Conservation (phyloP, 2,329 filamentous ascomycete genomes). For the Nemania sp. region DNA sequence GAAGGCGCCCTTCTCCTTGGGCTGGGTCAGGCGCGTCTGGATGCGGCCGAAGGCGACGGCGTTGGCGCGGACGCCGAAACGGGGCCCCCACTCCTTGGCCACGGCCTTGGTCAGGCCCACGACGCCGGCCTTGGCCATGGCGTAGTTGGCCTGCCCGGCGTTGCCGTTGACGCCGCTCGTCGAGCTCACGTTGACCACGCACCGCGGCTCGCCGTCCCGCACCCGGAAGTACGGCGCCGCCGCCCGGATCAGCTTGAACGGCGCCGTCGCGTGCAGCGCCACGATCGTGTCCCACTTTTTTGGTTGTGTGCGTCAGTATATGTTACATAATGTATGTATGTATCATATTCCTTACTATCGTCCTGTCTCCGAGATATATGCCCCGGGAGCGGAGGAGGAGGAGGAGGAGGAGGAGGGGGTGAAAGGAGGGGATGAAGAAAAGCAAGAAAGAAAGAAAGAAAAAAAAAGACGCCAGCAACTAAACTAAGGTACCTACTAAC, state of each 20-base stretch:
- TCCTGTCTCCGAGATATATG: too few species aligned
- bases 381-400: too few species aligned
- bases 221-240: conserved; percentile 88
- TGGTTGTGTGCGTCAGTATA: too few species aligned
- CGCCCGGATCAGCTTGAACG: conserved; percentile 80
- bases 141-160: conserved; percentile 89
- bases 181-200: conserved; percentile 81
- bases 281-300: conserved; percentile 92
- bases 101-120: conserved; percentile 85
- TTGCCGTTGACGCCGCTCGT: conserved; percentile 86
- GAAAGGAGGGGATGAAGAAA: too few species aligned
- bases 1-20: conserved; percentile 83
- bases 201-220: conserved; percentile 76
- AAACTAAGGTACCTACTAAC: too few species aligned
- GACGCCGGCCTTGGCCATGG: conserved; percentile 82
- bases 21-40: conserved; percentile 76
- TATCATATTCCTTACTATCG: too few species aligned
- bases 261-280: conserved; percentile 80
- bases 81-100: conserved; percentile 88
- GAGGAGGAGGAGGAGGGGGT: too few species aligned
- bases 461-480: too few species aligned
- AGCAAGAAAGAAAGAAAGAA: too few species aligned
- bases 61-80: conserved; percentile 80
- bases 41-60: conserved; percentile 86
- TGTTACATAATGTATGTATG: too few species aligned